These are phyloP conservation scores for Wickerhamomyces sydowiorum DNA, from an alignment of 805 yeast species.

Conservation along the genomic window DNA sequence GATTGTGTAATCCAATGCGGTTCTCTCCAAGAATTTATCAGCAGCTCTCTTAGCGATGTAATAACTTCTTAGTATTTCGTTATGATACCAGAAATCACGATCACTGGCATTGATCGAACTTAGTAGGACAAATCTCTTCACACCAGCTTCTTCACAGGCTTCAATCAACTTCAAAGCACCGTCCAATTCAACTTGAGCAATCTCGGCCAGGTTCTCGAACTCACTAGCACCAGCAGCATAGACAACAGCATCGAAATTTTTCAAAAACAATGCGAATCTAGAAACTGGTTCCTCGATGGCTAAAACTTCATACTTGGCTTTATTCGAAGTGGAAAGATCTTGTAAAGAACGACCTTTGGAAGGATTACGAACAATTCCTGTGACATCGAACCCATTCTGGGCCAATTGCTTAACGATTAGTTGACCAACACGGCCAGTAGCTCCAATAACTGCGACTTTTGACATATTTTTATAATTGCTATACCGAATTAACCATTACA, in stretches of 20 bases:
- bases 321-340: neutral
- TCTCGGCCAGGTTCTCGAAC: slow-evolving; percentile 29
- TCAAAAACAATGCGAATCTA: slow-evolving; percentile 29
- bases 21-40: slow-evolving; percentile 33
- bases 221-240: slow-evolving; percentile 57
- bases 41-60: slow-evolving; percentile 52
- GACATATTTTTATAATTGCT: no score
- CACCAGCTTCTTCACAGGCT: slow-evolving; percentile 38
- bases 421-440: slow-evolving; percentile 50
- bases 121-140: slow-evolving; percentile 39
- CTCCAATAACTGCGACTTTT: slow-evolving; percentile 44
- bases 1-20: slow-evolving; percentile 45
- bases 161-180: slow-evolving; percentile 48
- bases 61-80: slow-evolving; percentile 33
- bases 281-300: slow-evolving; percentile 23
- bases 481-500: no score
- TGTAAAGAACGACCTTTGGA: neutral
- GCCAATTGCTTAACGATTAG: slow-evolving; percentile 28
- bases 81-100: slow-evolving; percentile 31
- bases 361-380: slow-evolving; percentile 1
- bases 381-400: slow-evolving; percentile 2
- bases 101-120: slow-evolving; percentile 45
- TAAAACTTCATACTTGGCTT: neutral
- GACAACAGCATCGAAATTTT: slow-evolving; percentile 41
- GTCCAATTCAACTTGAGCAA: slow-evolving; percentile 46